Evolutionary conservation across 257 asterid species (phyloP).

Genomic region (Jacaranda mimosifolia): DNA sequence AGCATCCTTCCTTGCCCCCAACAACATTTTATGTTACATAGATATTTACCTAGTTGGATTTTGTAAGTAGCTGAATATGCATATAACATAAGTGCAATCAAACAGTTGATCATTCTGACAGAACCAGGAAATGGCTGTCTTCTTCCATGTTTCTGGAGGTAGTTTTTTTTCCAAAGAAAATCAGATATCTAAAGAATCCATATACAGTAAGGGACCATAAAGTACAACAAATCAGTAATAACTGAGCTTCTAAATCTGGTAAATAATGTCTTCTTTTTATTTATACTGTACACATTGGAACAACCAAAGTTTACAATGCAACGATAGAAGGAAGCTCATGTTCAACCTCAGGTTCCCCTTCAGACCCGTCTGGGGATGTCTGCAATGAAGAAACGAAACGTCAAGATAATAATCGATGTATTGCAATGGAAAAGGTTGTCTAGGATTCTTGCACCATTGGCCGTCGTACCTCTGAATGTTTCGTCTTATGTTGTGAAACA

Average conservation of each 20-base stretch:
- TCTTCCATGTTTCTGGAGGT: background rate
- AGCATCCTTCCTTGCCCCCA: no score
- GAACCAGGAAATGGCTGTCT: background rate
- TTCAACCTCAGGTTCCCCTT: slow-evolving; percentile 82
- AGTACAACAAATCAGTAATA: slow-evolving; percentile 47
- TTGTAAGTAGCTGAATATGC: no score
- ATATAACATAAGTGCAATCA: no score
- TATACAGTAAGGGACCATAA: slow-evolving; percentile 26
- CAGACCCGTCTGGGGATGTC: slow-evolving; percentile 60
- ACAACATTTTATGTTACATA: no score
- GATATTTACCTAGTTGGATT: no score
- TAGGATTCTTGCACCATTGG: background rate
- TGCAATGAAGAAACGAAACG: slow-evolving; percentile 30
- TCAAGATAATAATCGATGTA: background rate
- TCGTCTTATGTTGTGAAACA: slow-evolving; percentile 58
- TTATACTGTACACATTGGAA: slow-evolving; percentile 59
- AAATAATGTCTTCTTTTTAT: slow-evolving; percentile 35
- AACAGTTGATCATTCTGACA: no score
- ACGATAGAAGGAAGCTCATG: slow-evolving; percentile 93
- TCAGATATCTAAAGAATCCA: slow-evolving; percentile 29
- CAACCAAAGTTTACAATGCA: slow-evolving; percentile 64
- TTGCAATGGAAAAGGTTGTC: background rate
- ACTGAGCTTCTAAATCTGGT: slow-evolving; percentile 37
- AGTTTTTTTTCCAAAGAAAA: background rate
- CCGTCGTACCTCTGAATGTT: slow-evolving; percentile 67